Evolutionary conservation across 2,329 filamentous ascomycete species (phyloP).

Genomic region (Fusarium torulosum): DNA sequence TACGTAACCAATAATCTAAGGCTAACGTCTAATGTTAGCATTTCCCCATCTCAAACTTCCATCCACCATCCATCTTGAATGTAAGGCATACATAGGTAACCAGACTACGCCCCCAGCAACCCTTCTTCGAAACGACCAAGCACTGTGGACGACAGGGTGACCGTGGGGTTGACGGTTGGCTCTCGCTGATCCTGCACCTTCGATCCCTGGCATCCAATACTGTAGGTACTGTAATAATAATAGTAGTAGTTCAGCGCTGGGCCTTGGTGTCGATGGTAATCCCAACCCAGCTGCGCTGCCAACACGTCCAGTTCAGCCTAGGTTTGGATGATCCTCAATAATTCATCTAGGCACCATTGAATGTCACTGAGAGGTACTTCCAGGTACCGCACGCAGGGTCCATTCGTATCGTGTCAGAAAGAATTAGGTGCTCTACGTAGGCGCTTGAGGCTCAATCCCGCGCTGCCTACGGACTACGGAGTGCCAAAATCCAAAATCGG

Average conservation of each 20-base stretch:
- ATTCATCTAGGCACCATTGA: neutral
- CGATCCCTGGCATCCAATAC: slow-evolving; percentile 10
- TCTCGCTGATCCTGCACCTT: slow-evolving; percentile 38
- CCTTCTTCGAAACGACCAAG: slow-evolving; percentile 36
- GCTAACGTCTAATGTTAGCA: neutral
- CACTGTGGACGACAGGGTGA: slow-evolving; percentile 36
- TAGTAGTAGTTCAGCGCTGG: neutral
- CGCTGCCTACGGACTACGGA: slow-evolving; percentile 4
- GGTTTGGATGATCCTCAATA: slow-evolving; percentile 4
- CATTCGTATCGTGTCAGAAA: slow-evolving; percentile 3
- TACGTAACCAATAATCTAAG: slow-evolving; percentile 32
- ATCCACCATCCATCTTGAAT: neutral
- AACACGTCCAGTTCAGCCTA: slow-evolving; percentile 23
- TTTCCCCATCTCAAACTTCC: slow-evolving; percentile 2
- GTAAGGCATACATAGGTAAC: slow-evolving; percentile 1
- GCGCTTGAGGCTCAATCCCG: slow-evolving; percentile 27
- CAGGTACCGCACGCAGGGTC: slow-evolving; percentile 15
- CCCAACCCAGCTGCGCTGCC: slow-evolving; percentile 17
- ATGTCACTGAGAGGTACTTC: slow-evolving; percentile 36
- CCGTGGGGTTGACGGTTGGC: slow-evolving; percentile 49
- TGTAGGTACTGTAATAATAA: neutral
- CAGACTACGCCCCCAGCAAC: too few relatives aligned
- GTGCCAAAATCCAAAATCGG: neutral
- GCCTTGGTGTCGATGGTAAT: slow-evolving; percentile 24
- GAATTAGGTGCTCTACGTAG: neutral